Conservation (phyloP, 2,329 filamentous ascomycete genomes). For the Ophiocordyceps polyrhachis-furcata region DNA sequence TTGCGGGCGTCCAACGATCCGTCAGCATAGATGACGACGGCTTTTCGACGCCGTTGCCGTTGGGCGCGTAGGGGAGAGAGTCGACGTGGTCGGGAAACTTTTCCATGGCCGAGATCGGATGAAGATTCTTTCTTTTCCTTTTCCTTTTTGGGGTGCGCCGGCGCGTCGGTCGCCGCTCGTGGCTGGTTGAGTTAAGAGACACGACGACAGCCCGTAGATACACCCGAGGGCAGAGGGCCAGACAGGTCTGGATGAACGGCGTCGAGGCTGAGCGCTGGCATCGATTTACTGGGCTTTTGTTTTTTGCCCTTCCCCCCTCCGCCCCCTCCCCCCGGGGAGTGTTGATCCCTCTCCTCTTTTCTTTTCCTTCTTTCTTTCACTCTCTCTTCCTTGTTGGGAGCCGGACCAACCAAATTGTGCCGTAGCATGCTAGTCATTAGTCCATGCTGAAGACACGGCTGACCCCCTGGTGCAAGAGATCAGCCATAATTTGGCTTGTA, state of each 20-base stretch:
- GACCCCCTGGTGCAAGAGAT: not conserved
- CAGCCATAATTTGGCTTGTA: not conserved
- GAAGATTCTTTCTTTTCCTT: not conserved
- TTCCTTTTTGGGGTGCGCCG: too few relatives aligned
- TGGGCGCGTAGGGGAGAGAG: conserved; percentile 9
- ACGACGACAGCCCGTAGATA: not conserved
- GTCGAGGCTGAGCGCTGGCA: not conserved
- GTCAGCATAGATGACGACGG: conserved; percentile 6
- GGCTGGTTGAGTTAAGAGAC: not conserved
- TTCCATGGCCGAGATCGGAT: conserved; percentile 20
- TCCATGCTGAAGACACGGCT: not conserved
- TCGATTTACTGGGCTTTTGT: not conserved
- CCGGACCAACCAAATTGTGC: not conserved
- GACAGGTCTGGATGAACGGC: not conserved
- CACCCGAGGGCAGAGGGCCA: not conserved
- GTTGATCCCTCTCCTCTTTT: not conserved
- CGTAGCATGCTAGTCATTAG: not conserved
- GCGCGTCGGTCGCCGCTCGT: too few relatives aligned
- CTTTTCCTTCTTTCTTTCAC: too few relatives aligned
- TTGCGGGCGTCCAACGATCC: conserved; percentile 12
- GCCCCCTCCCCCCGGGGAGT: not conserved
- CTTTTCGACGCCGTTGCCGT: conserved; percentile 1
- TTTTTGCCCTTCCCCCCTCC: not conserved
- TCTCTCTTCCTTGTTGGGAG: not conserved
- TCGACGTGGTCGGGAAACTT: conserved; percentile 40